A percentile compares a stretch with the other conserved stretches of the same genome.
phyloP scores from a whole-genome alignment of 2,329 filamentous ascomycete species.

The Aspergillus latus region DNA sequence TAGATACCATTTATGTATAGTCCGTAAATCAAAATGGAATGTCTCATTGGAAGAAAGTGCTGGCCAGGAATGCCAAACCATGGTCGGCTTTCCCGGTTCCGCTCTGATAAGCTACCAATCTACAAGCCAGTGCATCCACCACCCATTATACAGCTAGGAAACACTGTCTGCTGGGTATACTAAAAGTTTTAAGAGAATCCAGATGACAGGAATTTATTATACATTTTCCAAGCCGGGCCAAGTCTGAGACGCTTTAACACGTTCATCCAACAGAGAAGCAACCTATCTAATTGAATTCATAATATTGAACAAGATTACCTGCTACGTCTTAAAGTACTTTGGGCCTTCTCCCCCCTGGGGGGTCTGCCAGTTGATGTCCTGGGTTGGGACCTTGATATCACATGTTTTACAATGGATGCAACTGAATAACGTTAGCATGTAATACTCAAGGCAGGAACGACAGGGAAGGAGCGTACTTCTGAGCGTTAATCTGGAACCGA shows the following conservation, averaged over 20 bases:
- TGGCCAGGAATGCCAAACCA: slow-evolving; percentile 6
- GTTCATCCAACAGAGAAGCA: too few relatives aligned
- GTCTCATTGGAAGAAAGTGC: background rate
- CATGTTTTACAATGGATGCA: slow-evolving; percentile 99
- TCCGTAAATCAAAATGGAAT: background rate
- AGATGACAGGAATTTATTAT: background rate
- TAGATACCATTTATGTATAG: background rate
- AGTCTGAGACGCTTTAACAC: too few relatives aligned
- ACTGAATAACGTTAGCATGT: slow-evolving; percentile 49
- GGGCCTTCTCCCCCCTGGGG: slow-evolving; percentile 84
- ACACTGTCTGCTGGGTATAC: too few relatives aligned
- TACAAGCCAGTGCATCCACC: too few relatives aligned
- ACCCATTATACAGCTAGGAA: too few relatives aligned
- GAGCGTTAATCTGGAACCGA: slow-evolving; percentile 94
- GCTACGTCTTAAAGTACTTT: slow-evolving; percentile 62
- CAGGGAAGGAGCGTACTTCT: slow-evolving; percentile 70
- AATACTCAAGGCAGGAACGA: background rate
- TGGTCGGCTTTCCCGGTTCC: background rate
- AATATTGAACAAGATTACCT: background rate
- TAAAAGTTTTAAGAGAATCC: too few relatives aligned
- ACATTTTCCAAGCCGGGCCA: background rate
- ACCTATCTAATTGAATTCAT: too few relatives aligned
- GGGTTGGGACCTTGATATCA: slow-evolving; percentile 94
- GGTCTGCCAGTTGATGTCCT: slow-evolving; percentile 97
- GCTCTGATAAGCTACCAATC: background rate